Evolutionary conservation across 2,329 filamentous ascomycete species (phyloP), one percentile per base, ranked within the genome.

Genomic region (Balansia obtecta): DNA sequence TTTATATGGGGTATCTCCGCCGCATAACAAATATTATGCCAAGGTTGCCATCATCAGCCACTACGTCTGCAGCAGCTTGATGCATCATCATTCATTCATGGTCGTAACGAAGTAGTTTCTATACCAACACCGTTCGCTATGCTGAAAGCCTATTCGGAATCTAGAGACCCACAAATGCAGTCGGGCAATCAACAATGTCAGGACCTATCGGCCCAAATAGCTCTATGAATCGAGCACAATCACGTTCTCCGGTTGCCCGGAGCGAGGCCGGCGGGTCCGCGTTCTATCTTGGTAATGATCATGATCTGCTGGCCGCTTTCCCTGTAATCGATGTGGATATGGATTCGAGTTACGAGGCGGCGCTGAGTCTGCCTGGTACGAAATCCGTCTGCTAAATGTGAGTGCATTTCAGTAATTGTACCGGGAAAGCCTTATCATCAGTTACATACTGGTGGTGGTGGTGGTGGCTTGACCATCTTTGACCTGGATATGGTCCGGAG

Each of bases 221-320:
- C 34, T 37, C 34, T 15, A 38, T 63, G 49, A 65, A 41, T 65
- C 63, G 39, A 65, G 60, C 39, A 65, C 61, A 53, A 65, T 62
- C 39, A 65, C 56, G 38, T 65, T 54, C 32, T 62, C 62, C 11
- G 54, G 55, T 46, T 53, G 56, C 27, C 54, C 57, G 13, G 55
- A 54, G 47, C 57, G 58, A 18, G 50, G 15, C 37, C 50, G 50
- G 32, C 43, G 44, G 9, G 34, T 37, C 16, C 47, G 47, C 20
- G 22, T 16, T 20, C 13, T n/a, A 44, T 44, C 30, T 18, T 51
- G 41, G 42, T 49, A 50, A 27, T 50, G 44, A 27, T 47, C 50
- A 50, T 52, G 43, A 16, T 37, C 44, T 11, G 47, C 47, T 33
- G 45, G 45, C 15, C 51, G 44, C 43, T 52, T 52, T 11, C 48